phyloP scores from a whole-genome alignment of 257 asterid species.

The Nicotiana paniculata region DNA sequence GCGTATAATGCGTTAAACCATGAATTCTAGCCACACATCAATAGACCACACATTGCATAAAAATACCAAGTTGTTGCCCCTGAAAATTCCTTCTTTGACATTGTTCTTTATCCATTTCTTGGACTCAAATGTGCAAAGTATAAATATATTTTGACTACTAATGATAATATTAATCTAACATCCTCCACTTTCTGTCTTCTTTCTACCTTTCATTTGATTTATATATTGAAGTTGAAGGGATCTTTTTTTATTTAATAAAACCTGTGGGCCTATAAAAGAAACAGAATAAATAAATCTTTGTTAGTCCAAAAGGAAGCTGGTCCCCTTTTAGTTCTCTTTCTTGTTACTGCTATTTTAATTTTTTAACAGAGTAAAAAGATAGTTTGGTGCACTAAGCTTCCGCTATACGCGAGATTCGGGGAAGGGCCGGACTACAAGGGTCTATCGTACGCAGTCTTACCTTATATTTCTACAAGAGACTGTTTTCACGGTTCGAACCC shows the following conservation, averaged over 20 bases:
- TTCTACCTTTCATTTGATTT: neutral
- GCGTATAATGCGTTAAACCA: too few relatives aligned
- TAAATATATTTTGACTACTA: neutral
- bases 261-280: neutral
- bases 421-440: too few relatives aligned
- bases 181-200: conserved; percentile 6
- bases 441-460: too few relatives aligned
- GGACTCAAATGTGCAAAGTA: neutral
- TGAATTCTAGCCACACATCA: too few relatives aligned
- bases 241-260: neutral
- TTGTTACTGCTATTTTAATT: neutral
- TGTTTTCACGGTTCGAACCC: too few relatives aligned
- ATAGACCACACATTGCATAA: neutral
- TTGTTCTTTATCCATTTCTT: neutral
- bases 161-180: neutral
- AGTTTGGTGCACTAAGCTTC: too few relatives aligned
- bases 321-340: neutral
- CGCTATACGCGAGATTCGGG: too few relatives aligned
- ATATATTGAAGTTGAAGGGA: neutral
- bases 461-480: too few relatives aligned
- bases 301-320: neutral
- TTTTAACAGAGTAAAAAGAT: neutral
- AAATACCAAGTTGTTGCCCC: neutral
- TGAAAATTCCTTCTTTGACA: neutral
- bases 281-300: neutral